Conservation (phyloP, 108 stramenopile genomes). For the Nitzschia sp. region DNA sequence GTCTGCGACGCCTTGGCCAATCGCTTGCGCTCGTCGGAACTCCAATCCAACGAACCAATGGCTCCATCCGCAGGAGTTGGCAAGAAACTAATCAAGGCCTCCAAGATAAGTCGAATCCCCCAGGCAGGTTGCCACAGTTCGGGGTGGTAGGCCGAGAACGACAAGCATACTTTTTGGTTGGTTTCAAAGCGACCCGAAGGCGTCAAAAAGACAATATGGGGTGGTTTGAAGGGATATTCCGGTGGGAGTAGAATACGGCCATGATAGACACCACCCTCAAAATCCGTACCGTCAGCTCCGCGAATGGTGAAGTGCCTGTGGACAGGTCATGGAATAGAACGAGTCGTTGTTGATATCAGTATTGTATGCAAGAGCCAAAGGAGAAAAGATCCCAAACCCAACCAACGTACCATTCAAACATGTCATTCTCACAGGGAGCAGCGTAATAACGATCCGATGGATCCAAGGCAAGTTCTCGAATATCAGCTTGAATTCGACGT, state of each 20-base stretch:
- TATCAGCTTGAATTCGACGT: slow-evolving; percentile 88
- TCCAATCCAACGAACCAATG: slow-evolving; percentile 94
- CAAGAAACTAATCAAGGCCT: slow-evolving; percentile 94
- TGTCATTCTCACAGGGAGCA: slow-evolving; percentile 82
- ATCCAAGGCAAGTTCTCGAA: slow-evolving; percentile 92
- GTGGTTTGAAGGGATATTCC: slow-evolving; percentile 88
- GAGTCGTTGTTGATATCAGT: too few species aligned
- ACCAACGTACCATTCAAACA: slow-evolving; percentile 74
- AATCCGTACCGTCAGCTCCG: slow-evolving; percentile 85
- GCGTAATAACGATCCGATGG: slow-evolving; percentile 93
- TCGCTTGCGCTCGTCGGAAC: slow-evolving; percentile 61
- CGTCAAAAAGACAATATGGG: slow-evolving; percentile 94
- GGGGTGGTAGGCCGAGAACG: slow-evolving; percentile 93
- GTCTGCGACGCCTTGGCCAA: slow-evolving; percentile 65
- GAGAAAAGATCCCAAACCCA: neutral
- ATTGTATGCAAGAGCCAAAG: too few species aligned
- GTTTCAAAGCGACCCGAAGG: slow-evolving; percentile 95
- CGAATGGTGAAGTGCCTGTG: slow-evolving; percentile 95
- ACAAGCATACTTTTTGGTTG: slow-evolving; percentile 93
- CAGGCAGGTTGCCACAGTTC: slow-evolving; percentile 95
- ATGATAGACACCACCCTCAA: slow-evolving; percentile 95
- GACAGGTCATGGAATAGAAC: too few species aligned
- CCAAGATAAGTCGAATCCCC: slow-evolving; percentile 95
- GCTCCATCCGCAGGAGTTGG: slow-evolving; percentile 95
- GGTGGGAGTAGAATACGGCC: slow-evolving; percentile 84